Percentiles rank a stretch among this genome's conserved stretches.
Evolutionary conservation across 2,329 filamentous ascomycete genomes (phyloP).

Genomic region (Plectosphaerella sp.): DNA sequence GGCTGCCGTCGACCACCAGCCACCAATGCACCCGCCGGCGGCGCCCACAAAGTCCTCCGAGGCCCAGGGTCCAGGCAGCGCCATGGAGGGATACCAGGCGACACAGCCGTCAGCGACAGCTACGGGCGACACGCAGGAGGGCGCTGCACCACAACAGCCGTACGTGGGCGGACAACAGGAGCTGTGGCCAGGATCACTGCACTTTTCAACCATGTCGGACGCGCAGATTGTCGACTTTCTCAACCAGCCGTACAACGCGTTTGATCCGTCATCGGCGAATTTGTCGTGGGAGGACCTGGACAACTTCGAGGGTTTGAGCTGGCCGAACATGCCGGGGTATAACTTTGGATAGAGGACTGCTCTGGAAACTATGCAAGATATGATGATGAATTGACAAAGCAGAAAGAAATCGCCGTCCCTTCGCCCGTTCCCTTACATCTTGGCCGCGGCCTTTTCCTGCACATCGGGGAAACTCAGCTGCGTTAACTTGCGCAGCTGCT

Average conservation of each 20-base stretch:
- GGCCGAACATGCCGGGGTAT: constrained; percentile 38
- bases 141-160: constrained; percentile 14
- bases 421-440: constrained; percentile 1
- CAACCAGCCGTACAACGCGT: constrained; percentile 56
- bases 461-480: constrained; percentile 3
- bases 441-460: constrained; percentile 3
- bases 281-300: constrained; percentile 56
- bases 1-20: constrained; percentile 13
- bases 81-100: no score
- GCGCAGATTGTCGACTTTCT: constrained; percentile 64
- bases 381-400: not conserved
- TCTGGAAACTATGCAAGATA: not conserved
- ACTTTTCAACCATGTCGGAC: constrained; percentile 66
- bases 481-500: constrained; percentile 32
- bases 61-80: not conserved
- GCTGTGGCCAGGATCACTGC: constrained; percentile 47
- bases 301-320: constrained; percentile 53
- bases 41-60: not conserved
- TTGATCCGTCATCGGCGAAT: constrained; percentile 50
- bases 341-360: constrained; percentile 15
- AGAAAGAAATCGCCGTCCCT: not conserved
- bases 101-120: no score
- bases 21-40: constrained; percentile 4
- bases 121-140: not conserved
- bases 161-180: constrained; percentile 22